A percentile compares a stretch with the other conserved stretches of the same genome.
phyloP scores from a whole-genome alignment of 1,284 basidiomycete species.

The Trametes sp. region DNA sequence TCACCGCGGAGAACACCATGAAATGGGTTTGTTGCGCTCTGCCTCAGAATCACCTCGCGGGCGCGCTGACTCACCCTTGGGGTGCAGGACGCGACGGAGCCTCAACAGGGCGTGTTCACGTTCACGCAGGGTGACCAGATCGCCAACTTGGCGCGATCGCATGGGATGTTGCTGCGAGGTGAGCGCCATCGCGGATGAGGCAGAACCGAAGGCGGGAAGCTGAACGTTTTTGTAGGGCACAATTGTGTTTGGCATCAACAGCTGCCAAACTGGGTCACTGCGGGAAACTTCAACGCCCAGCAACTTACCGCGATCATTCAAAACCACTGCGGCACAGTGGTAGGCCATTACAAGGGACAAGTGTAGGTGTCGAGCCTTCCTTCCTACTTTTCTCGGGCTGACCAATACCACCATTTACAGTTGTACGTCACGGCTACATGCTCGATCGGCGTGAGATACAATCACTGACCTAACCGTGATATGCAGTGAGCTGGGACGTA shows the following conservation, averaged over 20 bases:
- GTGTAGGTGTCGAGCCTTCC: conserved; percentile 44
- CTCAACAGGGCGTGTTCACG: conserved; percentile 54
- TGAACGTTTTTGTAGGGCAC: conserved; percentile 42
- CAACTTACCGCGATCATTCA: conserved; percentile 53
- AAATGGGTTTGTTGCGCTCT: conserved; percentile 53
- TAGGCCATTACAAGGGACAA: conserved; percentile 58
- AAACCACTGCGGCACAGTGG: conserved; percentile 55
- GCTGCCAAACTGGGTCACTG: conserved; percentile 58
- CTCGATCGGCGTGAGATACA: too few species aligned
- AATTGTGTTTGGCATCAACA: conserved; percentile 66
- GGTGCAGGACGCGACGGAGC: conserved; percentile 65
- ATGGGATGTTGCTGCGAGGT: conserved; percentile 47
- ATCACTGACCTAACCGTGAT: too few species aligned
- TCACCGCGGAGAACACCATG: conserved; percentile 63
- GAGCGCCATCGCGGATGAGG: background rate
- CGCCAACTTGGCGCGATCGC: conserved; percentile 53
- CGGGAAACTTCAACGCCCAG: conserved; percentile 50
- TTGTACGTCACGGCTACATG: conserved; percentile 28
- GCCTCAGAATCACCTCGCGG: too few species aligned
- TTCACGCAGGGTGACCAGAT: conserved; percentile 55
- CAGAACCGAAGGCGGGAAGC: background rate
- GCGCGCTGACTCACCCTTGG: too few species aligned
- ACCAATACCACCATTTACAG: conserved; percentile 18
- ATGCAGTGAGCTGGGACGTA: conserved; percentile 47
- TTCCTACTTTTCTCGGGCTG: background rate